These are phyloP conservation scores for Cutaneotrichosporon sp. DNA, from an alignment of 1,284 basidiomycete genomes.

Conservation along the genomic window DNA sequence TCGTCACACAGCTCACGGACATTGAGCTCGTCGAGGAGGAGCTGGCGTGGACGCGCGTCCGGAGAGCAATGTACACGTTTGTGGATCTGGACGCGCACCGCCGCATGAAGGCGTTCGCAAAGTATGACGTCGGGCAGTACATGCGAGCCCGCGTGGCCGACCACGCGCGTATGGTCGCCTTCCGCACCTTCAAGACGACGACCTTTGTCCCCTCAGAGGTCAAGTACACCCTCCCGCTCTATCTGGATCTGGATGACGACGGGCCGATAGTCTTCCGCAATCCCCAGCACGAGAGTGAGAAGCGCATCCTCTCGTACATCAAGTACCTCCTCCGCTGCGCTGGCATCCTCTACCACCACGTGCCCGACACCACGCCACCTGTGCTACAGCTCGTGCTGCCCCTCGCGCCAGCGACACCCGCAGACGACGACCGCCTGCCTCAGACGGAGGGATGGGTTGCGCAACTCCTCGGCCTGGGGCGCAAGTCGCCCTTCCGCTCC, in stretches of 20 bases:
- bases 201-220: slow-evolving; percentile 56
- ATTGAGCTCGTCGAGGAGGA: slow-evolving; percentile 31
- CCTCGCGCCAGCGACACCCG: slow-evolving; percentile 14
- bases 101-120: slow-evolving; percentile 56
- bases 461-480: slow-evolving; percentile 19
- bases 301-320: slow-evolving; percentile 52
- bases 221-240: slow-evolving; percentile 56
- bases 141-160: slow-evolving; percentile 30
- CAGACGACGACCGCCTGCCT: not conserved
- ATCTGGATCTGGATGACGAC: slow-evolving; percentile 20
- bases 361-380: slow-evolving; percentile 27
- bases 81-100: slow-evolving; percentile 56
- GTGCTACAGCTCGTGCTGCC: slow-evolving; percentile 43
- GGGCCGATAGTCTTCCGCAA: slow-evolving; percentile 48
- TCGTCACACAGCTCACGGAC: slow-evolving; percentile 18
- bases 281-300: slow-evolving; percentile 46
- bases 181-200: slow-evolving; percentile 56
- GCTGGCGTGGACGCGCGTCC: slow-evolving; percentile 47
- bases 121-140: slow-evolving; percentile 44
- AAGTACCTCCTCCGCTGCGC: slow-evolving; percentile 59
- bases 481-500: slow-evolving; percentile 24
- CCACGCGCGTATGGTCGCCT: slow-evolving; percentile 20
- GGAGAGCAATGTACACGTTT: slow-evolving; percentile 54
- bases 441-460: slow-evolving; percentile 22
- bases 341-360: slow-evolving; percentile 59